Percentiles rank a stretch among this genome's conserved stretches.
Evolutionary conservation across 1,284 basidiomycete genomes (phyloP).

Genomic region (Ceraceosorus guamensis): DNA sequence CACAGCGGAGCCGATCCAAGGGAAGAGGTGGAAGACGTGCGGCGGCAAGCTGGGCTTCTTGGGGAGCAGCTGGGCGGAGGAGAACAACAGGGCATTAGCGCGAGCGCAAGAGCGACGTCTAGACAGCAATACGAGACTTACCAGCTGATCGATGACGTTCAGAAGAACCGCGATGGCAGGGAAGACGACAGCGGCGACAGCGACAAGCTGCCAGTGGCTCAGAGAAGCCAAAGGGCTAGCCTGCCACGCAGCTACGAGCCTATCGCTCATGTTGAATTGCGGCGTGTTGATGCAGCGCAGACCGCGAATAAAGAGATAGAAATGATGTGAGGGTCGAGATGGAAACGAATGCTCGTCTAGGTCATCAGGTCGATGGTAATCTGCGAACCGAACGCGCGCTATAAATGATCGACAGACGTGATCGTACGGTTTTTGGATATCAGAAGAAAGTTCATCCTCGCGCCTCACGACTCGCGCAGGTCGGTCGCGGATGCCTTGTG

Average conservation of each 20-base stretch:
- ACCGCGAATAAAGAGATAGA: neutral
- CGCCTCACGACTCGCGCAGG: too few species aligned
- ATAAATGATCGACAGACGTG: too few species aligned
- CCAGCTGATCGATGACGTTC: conserved; percentile 58
- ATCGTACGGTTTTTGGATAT: too few species aligned
- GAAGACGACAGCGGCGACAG: neutral
- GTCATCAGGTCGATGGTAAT: too few species aligned
- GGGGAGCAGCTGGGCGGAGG: conserved; percentile 54
- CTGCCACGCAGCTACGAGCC: neutral
- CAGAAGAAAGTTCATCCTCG: too few species aligned
- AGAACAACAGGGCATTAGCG: conserved; percentile 24
- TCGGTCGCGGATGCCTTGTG: too few species aligned
- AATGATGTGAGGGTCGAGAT: too few species aligned
- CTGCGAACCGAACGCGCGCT: too few species aligned
- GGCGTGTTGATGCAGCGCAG: neutral
- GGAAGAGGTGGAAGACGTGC: conserved; percentile 70
- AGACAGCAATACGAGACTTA: neutral
- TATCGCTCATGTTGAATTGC: neutral
- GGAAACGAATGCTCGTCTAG: too few species aligned
- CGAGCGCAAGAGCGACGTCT: conserved; percentile 1
- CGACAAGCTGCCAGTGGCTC: conserved; percentile 1
- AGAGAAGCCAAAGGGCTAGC: neutral
- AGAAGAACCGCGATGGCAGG: conserved; percentile 51
- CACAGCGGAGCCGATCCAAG: conserved; percentile 66
- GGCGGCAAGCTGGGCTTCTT: conserved; percentile 55